Base-by-base conservation (phyloP, 345 rosid genomes). In the Microcos paniculata region DNA sequence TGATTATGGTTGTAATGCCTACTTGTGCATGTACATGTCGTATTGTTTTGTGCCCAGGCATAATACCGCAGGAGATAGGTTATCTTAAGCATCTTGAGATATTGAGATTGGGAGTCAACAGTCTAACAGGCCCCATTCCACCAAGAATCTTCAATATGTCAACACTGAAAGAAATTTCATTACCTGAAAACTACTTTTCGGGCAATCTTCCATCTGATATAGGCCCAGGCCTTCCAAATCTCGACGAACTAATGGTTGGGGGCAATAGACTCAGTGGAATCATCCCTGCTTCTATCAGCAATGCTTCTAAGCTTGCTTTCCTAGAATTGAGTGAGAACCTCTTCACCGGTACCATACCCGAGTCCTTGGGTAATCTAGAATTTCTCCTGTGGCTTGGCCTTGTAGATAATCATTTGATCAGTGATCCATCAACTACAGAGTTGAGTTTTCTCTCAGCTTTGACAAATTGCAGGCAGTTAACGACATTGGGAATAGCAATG, bases 41-140 rank as follows among this genome's bases (percentile, higher is more conserved):
- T 42, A 6, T 42, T 42, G 10, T 42, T 9, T n/a, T n/a, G n/a
- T 42, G 9, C 9, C 56, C 70, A 77, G 80, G 80, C 48, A 0
- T 53, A n/a, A 69, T 77, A 70, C 80, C 75, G 8, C 16, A 5
- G 12, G 70, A 70, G 35, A 59, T 77, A 67, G 75, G 70, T 15
- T 3, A 57, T 6, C 69, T 77, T 12, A 6, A 21, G 6, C 57
- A 70, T n/a, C 56, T 77, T 2, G 23, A 30, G 26, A 2, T 7
- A 4, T 15, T 68, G 19, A 21, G 46, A 6, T 9, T 77, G 13
- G 4, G 18, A 1, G 8, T 8, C 10, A 77, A 70, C 26, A 42
- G 21, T 28, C 9, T 70, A 0, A 33, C 10, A 14, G 75, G 80
- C 19, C n/a, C 8, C 23, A 62, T 77, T 71, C 76, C 80, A 21